phyloP scores from a whole-genome alignment of 306 rosid species.

The Fagus sylvatica region DNA sequence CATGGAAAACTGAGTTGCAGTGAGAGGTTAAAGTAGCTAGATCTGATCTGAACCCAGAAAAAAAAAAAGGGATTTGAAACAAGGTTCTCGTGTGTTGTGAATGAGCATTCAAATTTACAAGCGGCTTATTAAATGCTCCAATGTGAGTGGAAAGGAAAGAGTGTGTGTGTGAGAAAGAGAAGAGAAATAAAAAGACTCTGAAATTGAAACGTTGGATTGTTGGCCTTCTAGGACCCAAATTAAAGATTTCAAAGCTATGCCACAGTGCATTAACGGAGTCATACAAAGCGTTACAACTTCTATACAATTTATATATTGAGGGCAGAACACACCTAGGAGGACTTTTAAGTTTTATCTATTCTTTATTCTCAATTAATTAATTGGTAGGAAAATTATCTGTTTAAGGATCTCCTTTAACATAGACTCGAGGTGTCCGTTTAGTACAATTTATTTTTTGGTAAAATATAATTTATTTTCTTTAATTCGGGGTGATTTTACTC shows the following conservation, averaged over 20 bases:
- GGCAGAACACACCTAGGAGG: too few relatives aligned
- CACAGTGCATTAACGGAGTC: slow-evolving; percentile 28
- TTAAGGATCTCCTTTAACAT: too few relatives aligned
- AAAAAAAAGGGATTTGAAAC: slow-evolving; percentile 32
- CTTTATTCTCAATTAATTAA: too few relatives aligned
- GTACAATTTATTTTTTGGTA: not conserved
- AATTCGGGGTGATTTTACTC: too few relatives aligned
- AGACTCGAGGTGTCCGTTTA: not conserved
- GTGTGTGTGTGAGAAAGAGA: slow-evolving; percentile 31
- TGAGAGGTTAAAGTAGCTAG: slow-evolving; percentile 7
- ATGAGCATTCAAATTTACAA: slow-evolving; percentile 45
- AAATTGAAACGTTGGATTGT: slow-evolving; percentile 44
- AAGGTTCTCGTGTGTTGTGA: slow-evolving; percentile 48
- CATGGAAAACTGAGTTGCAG: slow-evolving; percentile 6
- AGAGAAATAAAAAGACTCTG: slow-evolving; percentile 14
- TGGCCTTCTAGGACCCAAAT: slow-evolving; percentile 3
- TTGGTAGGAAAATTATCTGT: too few relatives aligned
- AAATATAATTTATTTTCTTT: slow-evolving; percentile 17
- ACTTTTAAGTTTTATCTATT: too few relatives aligned
- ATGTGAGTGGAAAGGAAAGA: slow-evolving; percentile 20
- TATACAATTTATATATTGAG: slow-evolving; percentile 7
- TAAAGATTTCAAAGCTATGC: not conserved
- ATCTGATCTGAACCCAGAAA: slow-evolving; percentile 43
- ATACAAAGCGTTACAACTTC: not conserved
- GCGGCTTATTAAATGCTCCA: slow-evolving; percentile 55